Percentiles rank a stretch among this genome's conserved stretches.
Conservation (phyloP, 148 eudicot species). For the Persicaria maculosa region DNA sequence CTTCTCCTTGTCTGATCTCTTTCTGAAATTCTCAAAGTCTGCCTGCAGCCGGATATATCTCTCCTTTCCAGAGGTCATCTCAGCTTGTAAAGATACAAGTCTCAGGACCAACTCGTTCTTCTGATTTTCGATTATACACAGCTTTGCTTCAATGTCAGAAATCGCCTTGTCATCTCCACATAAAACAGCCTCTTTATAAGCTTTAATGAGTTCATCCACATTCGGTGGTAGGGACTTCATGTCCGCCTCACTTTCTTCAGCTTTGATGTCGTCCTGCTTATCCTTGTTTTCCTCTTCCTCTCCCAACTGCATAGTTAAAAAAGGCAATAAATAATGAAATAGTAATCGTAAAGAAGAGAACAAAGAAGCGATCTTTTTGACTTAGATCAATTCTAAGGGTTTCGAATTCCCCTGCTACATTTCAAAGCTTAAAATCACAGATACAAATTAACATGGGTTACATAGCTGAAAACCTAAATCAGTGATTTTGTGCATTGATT, state of each 20-base stretch:
- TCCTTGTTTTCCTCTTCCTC: neutral
- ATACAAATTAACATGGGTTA: no score
- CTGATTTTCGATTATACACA: conserved; percentile 48
- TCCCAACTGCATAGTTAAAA: neutral
- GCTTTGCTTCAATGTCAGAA: conserved; percentile 50
- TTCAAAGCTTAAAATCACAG: no score
- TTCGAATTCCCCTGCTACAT: no score
- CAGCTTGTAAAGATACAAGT: conserved; percentile 40
- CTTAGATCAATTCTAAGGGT: no score
- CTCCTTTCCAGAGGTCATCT: conserved; percentile 68
- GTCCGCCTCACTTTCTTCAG: conserved; percentile 21
- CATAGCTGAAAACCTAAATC: no score
- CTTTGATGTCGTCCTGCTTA: conserved; percentile 22
- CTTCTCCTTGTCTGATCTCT: conserved; percentile 82
- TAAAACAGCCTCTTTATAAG: conserved; percentile 66
- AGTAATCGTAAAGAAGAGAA: neutral
- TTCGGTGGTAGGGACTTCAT: conserved; percentile 23
- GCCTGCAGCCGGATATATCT: conserved; percentile 76
- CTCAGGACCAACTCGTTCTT: conserved; percentile 50
- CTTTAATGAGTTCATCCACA: conserved; percentile 42
- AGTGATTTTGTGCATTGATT: no score
- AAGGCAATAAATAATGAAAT: neutral
- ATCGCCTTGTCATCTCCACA: conserved; percentile 43
- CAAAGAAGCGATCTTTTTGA: neutral
- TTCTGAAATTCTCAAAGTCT: conserved; percentile 89